Percentiles rank a stretch among this genome's conserved stretches.
Evolutionary conservation across 495 filamentous ascomycete genomes (phyloP).

Genomic region (Aspergillus nidulans): DNA sequence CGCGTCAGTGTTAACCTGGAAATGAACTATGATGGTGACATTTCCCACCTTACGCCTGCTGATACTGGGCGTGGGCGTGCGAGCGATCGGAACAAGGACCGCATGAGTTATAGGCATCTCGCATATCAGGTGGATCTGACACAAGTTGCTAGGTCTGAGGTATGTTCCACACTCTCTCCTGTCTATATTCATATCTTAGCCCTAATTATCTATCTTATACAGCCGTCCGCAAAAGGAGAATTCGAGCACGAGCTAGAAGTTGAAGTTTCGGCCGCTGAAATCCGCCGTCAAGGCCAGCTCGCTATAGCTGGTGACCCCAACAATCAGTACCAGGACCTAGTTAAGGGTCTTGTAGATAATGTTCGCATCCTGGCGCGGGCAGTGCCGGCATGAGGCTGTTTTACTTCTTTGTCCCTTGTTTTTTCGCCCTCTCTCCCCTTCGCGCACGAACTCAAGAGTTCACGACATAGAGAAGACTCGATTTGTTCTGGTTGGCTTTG

Average conservation of each 20-base stretch:
- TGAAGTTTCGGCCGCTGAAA: slow-evolving; percentile 63
- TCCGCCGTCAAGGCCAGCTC: slow-evolving; percentile 66
- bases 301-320: slow-evolving; percentile 49
- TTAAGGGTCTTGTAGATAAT: slow-evolving; percentile 83
- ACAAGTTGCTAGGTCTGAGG: slow-evolving; percentile 65
- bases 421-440: slow-evolving; percentile 10
- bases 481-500: slow-evolving; percentile 1
- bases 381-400: slow-evolving; percentile 33
- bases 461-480: slow-evolving; percentile 2
- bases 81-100: slow-evolving; percentile 74
- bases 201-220: slow-evolving; percentile 6
- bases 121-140: slow-evolving; percentile 87
- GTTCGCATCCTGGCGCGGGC: slow-evolving; percentile 62
- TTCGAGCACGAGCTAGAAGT: slow-evolving; percentile 90
- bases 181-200: background rate
- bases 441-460: slow-evolving; percentile 16
- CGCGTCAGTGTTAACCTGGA: slow-evolving; percentile 88
- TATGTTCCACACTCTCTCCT: slow-evolving; percentile 24
- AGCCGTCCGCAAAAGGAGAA: slow-evolving; percentile 42
- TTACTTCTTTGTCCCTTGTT: background rate
- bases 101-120: slow-evolving; percentile 80
- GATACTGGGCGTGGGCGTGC: slow-evolving; percentile 32
- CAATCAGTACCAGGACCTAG: slow-evolving; percentile 66
- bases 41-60: slow-evolving; percentile 45
- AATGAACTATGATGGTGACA: slow-evolving; percentile 73